A percentile compares a stretch with the other conserved stretches of the same genome.
Evolutionary conservation across 495 filamentous ascomycete genomes (phyloP).

Genomic region (Penicillium steckii): DNA sequence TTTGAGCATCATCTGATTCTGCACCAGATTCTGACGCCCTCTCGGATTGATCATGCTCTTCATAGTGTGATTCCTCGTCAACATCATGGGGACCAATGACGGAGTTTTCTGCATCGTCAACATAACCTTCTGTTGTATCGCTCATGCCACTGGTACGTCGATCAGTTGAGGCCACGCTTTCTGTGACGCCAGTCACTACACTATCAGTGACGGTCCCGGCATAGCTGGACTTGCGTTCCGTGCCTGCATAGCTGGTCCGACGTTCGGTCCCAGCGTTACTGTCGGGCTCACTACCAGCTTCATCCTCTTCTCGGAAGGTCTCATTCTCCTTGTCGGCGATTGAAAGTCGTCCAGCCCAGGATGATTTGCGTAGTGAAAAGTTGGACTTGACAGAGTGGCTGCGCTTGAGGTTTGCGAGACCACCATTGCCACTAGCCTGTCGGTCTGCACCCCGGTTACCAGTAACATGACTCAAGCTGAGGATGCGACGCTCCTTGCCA

Average conservation of each 20-base stretch:
- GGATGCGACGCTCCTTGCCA: slow-evolving; percentile 66
- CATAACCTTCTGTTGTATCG: slow-evolving; percentile 21
- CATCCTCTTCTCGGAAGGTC: slow-evolving; percentile 52
- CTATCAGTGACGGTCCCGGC: slow-evolving; percentile 48
- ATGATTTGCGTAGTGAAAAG: slow-evolving; percentile 63
- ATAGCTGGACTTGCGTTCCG: slow-evolving; percentile 34
- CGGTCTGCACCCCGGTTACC: slow-evolving; percentile 68
- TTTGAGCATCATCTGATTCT: slow-evolving; percentile 18
- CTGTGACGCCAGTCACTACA: slow-evolving; percentile 45
- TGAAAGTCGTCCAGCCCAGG: slow-evolving; percentile 62
- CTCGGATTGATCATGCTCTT: slow-evolving; percentile 9
- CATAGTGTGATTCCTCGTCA: slow-evolving; percentile 1
- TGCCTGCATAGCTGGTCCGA: slow-evolving; percentile 45
- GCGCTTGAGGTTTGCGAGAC: slow-evolving; percentile 56
- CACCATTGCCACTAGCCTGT: slow-evolving; percentile 45
- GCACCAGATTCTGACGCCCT: neutral
- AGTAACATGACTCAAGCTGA: slow-evolving; percentile 84
- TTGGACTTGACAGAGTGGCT: slow-evolving; percentile 72
- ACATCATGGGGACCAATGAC: slow-evolving; percentile 8
- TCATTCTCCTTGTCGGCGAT: slow-evolving; percentile 63
- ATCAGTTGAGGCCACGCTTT: slow-evolving; percentile 47
- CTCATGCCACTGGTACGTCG: slow-evolving; percentile 52
- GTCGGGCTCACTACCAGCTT: slow-evolving; percentile 39
- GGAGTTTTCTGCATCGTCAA: slow-evolving; percentile 12
- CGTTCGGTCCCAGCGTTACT: slow-evolving; percentile 55